Evolutionary conservation across 768 basidiomycete genomes (phyloP).

Genomic region (Trametes punicea): DNA sequence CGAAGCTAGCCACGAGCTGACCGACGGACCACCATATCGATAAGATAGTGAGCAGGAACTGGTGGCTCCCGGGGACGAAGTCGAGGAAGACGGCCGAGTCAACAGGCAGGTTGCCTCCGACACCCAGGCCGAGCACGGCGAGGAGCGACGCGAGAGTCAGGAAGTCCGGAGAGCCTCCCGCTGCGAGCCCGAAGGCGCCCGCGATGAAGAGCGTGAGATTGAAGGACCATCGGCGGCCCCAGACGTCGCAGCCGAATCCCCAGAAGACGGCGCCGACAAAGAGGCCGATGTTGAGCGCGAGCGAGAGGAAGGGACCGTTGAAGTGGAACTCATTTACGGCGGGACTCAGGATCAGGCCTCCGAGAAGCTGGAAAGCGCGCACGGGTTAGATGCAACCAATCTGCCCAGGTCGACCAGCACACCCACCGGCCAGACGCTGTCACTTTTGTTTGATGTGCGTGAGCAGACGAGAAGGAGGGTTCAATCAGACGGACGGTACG

Average conservation of each 20-base stretch:
- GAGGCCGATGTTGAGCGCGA: slow-evolving; percentile 52
- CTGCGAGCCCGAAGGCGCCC: slow-evolving; percentile 49
- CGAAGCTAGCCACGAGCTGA: slow-evolving; percentile 48
- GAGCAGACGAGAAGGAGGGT: not conserved
- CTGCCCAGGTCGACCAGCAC: not conserved
- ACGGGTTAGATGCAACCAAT: not conserved
- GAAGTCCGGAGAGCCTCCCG: slow-evolving; percentile 47
- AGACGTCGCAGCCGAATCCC: slow-evolving; percentile 48
- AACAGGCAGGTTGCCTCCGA: slow-evolving; percentile 58
- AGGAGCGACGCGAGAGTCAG: slow-evolving; percentile 45
- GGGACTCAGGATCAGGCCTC: slow-evolving; percentile 45
- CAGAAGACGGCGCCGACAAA: slow-evolving; percentile 49
- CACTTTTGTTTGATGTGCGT: slow-evolving; percentile 34
- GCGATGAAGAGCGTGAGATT: slow-evolving; percentile 54
- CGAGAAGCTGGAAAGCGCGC: slow-evolving; percentile 31
- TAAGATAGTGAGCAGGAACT: slow-evolving; percentile 55
- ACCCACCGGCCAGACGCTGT: slow-evolving; percentile 71
- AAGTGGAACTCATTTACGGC: slow-evolving; percentile 48
- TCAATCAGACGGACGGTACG: slow-evolving; percentile 27
- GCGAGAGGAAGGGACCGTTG: slow-evolving; percentile 44
- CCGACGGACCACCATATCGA: slow-evolving; percentile 61
- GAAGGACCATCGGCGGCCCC: slow-evolving; percentile 53
- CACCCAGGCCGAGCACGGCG: slow-evolving; percentile 45
- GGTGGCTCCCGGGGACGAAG: slow-evolving; percentile 50
- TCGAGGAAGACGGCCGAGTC: slow-evolving; percentile 53